Conservation (phyloP, 257 asterid genomes). For the Capsicum baccatum region DNA sequence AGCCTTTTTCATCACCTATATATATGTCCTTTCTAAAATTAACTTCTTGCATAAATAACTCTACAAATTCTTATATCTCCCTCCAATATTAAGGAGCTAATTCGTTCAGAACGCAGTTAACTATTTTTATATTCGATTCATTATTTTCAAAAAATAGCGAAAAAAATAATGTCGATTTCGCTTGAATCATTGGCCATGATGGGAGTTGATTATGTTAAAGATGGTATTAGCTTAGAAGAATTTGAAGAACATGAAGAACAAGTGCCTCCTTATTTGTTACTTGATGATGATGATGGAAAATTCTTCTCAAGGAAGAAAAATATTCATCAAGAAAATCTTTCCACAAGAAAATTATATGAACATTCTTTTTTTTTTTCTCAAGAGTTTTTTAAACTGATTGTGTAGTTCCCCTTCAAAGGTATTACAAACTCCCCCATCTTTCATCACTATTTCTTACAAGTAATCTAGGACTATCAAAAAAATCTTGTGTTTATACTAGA, state of each 20-base stretch:
- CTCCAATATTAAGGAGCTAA: neutral
- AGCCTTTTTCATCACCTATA: neutral
- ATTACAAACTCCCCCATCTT: too few species aligned
- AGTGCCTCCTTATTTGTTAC: neutral
- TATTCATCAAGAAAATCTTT: too few species aligned
- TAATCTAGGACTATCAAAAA: too few species aligned
- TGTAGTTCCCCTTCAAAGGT: too few species aligned
- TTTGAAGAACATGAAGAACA: neutral
- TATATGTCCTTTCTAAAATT: neutral
- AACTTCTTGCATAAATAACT: neutral
- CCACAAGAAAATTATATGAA: too few species aligned
- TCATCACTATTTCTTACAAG: too few species aligned
- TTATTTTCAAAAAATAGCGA: neutral
- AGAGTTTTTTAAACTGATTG: too few species aligned
- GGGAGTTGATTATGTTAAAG: slow-evolving; percentile 43
- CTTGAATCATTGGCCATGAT: slow-evolving; percentile 61
- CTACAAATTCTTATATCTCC: neutral
- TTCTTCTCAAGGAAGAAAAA: too few species aligned
- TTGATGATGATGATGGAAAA: neutral
- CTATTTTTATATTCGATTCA: neutral
- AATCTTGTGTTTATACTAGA: too few species aligned
- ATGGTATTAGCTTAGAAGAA: slow-evolving; percentile 26
- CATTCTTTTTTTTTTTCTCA: too few species aligned
- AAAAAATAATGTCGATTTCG: slow-evolving; percentile 39
- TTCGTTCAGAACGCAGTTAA: neutral